Conservation (phyloP, 495 filamentous ascomycete species). For the Penicillium roqueforti region DNA sequence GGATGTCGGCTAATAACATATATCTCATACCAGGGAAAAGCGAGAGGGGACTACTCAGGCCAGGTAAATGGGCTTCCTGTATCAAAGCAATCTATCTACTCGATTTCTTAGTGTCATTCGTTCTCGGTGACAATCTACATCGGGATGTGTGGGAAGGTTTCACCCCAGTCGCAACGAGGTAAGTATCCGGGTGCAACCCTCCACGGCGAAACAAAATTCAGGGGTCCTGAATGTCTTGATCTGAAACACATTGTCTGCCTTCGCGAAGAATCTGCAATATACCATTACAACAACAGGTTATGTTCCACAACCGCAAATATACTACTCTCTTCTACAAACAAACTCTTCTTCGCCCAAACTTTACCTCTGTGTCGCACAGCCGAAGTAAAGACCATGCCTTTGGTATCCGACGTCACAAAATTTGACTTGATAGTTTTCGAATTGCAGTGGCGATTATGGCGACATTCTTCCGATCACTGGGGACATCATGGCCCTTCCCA, state of each 20-base stretch:
- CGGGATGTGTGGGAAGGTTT: neutral
- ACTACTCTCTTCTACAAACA: neutral
- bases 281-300: neutral
- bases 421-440: constrained; percentile 22
- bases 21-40: neutral
- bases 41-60: neutral
- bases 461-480: constrained; percentile 28
- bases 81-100: neutral
- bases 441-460: constrained; percentile 23
- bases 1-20: neutral
- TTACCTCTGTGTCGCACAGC: neutral
- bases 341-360: neutral
- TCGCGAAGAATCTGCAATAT: neutral
- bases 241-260: neutral
- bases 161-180: constrained; percentile 1
- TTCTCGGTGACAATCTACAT: neutral
- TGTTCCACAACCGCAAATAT: neutral
- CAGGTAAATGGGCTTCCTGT: neutral
- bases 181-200: constrained; percentile 10
- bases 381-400: neutral
- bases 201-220: constrained; percentile 1
- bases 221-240: neutral
- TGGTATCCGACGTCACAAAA: constrained; percentile 8
- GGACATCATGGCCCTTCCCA: constrained; percentile 32
- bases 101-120: neutral